These are phyloP conservation scores for Teunomyces kruisii DNA, from an alignment of 805 yeast species.

Conservation along the genomic window DNA sequence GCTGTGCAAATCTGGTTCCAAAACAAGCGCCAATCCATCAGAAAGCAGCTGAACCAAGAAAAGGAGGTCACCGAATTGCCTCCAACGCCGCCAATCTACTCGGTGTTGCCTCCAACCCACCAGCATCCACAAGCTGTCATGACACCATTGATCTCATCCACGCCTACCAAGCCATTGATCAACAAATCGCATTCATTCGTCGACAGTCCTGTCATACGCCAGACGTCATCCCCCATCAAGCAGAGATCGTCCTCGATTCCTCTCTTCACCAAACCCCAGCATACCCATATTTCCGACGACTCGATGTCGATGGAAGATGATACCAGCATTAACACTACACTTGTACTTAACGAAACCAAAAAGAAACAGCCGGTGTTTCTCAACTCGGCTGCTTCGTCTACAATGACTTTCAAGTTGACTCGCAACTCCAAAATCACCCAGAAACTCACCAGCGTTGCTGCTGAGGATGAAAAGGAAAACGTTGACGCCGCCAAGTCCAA, in stretches of 20 bases:
- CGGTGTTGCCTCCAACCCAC: neutral
- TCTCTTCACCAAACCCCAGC: conserved; percentile 2
- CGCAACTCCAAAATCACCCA: conserved; percentile 28
- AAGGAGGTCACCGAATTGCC: conserved; percentile 44
- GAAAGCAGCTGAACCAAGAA: conserved; percentile 45
- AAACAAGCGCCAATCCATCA: conserved; percentile 82
- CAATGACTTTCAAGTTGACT: conserved; percentile 38
- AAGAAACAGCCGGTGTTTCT: conserved; percentile 35
- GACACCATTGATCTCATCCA: conserved; percentile 12
- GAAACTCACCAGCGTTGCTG: conserved; percentile 23
- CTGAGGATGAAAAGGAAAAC: conserved; percentile 26
- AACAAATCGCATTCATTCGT: conserved; percentile 11
- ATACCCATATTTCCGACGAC: conserved; percentile 1
- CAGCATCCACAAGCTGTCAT: conserved; percentile 1
- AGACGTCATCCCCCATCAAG: conserved; percentile 3
- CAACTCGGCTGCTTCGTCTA: conserved; percentile 27
- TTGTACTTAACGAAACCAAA: conserved; percentile 26
- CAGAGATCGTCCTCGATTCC: conserved; percentile 9
- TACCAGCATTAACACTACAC: conserved; percentile 10
- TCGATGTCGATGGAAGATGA: neutral
- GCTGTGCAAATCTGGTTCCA: conserved; percentile 99
- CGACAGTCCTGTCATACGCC: conserved; percentile 7
- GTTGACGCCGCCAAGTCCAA: conserved; percentile 5
- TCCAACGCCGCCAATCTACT: conserved; percentile 31
- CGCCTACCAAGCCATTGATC: conserved; percentile 14